These are phyloP conservation scores for Pythium dissimile DNA, from an alignment of 352 stramenopile genomes.

Conservation along the genomic window DNA sequence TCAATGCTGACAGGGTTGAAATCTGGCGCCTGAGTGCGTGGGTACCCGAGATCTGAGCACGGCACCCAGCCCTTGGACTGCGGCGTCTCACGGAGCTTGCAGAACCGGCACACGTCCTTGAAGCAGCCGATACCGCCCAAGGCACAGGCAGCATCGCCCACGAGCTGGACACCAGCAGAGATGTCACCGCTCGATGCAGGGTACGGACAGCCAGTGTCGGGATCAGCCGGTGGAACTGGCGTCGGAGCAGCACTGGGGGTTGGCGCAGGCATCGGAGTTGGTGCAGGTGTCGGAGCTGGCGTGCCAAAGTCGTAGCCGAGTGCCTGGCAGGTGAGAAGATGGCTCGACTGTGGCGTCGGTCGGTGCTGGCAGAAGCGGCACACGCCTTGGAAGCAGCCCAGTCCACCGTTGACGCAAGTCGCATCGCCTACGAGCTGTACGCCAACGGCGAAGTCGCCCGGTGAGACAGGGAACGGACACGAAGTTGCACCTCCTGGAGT, in stretches of 20 bases:
- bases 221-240: neutral
- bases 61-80: constrained; percentile 4
- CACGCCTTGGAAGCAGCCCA: constrained; percentile 20
- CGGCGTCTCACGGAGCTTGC: constrained; percentile 2
- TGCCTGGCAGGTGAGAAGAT: constrained; percentile 2
- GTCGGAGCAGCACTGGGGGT: neutral
- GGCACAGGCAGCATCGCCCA: neutral
- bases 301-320: constrained; percentile 1
- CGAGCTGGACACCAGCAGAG: neutral
- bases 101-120: constrained; percentile 7
- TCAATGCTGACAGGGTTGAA: neutral
- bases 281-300: neutral
- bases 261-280: neutral
- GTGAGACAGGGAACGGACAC: neutral
- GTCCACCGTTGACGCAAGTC: constrained; percentile 12
- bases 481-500: neutral
- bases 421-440: constrained; percentile 22
- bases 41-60: neutral
- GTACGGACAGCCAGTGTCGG: constrained; percentile 7
- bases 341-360: constrained; percentile 10
- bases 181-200: constrained; percentile 1
- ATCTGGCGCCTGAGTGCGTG: neutral
- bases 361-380: constrained; percentile 33
- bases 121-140: constrained; percentile 4
- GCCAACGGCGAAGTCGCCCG: constrained; percentile 8